Evolutionary conservation across 352 stramenopile genomes (phyloP).

Genomic region (Pythium pyrilobum): DNA sequence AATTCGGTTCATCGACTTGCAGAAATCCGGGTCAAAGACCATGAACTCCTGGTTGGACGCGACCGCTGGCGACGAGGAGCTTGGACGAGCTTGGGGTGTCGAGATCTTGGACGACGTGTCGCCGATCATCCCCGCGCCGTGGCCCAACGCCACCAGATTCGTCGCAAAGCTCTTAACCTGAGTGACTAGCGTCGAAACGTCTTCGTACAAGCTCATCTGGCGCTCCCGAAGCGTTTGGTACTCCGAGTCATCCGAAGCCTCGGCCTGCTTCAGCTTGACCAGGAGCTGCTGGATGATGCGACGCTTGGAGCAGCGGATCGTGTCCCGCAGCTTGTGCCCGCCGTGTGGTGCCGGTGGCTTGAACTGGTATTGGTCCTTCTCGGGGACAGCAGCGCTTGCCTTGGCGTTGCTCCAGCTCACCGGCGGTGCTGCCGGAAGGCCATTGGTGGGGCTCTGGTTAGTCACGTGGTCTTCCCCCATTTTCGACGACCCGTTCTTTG

Average conservation of each 20-base stretch:
- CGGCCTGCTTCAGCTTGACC: conserved; percentile 35
- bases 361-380: conserved; percentile 20
- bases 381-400: neutral
- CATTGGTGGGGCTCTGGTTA: conserved; percentile 6
- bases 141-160: conserved; percentile 31
- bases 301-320: conserved; percentile 34
- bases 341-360: conserved; percentile 4
- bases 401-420: conserved; percentile 22
- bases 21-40: conserved; percentile 21
- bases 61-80: neutral
- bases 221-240: conserved; percentile 28
- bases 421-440: neutral
- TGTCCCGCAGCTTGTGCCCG: conserved; percentile 22
- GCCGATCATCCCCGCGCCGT: conserved; percentile 26
- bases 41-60: conserved; percentile 8
- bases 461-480: conserved; percentile 9
- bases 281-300: conserved; percentile 42
- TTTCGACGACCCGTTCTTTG: too few relatives aligned
- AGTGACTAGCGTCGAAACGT: conserved; percentile 20
- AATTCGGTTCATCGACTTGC: conserved; percentile 18
- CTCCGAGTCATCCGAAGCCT: conserved; percentile 33
- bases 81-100: conserved; percentile 1
- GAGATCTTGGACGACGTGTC: conserved; percentile 22
- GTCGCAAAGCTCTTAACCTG: conserved; percentile 42
- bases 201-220: conserved; percentile 27